Evolutionary conservation across 2,329 filamentous ascomycete genomes (phyloP), one percentile per base, ranked within the genome.

Genomic region (Verticillium isaacii): DNA sequence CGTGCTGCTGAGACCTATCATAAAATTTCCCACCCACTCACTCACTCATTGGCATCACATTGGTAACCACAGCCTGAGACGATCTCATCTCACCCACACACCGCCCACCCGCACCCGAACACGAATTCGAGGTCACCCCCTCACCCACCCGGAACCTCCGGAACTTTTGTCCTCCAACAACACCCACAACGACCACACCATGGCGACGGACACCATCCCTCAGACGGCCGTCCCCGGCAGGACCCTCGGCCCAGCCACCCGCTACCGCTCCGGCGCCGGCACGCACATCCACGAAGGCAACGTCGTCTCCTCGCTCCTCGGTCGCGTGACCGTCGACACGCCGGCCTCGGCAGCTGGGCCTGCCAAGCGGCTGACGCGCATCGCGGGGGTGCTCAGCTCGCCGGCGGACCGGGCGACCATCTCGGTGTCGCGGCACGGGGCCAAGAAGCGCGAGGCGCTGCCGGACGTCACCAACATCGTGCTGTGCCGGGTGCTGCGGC

Each of bases 301-400:
- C 62, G 85, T 97, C 68, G 90, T 90, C 74, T 89, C 93, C 63
- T 97, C 93, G 23, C 87, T 97, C 64, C 85, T 93, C 58, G 94
- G 93, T 57, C 84, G 84, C 50, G 85, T 94, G 65, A 76, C 81
- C 62, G 77, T 89, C 63, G 77, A 79, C 32, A 77, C 80, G 58
- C 77, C 81, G 2, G 75, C 74, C 67, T 69, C 75, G 57, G 74
- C 81, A 57, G 76, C 78, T 57, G 82, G 81, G 23, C 81, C 82
- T n/a, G 73, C 78, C 60, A 87, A 87, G 74, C 84, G 86, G 45
- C 77, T 85, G 67, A 85, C 83, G 70, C 84, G 83, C 70, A 84
- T 88, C 69, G 80, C 78, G 11, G 41, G 58, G n/a, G 76, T 80
- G 3, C 72, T 80, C 2, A 69, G 73, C 5, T 69, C 78, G 23